A percentile compares a stretch with the other conserved stretches of the same genome.
Evolutionary conservation across 768 basidiomycete genomes (phyloP).

Genomic region (Podaxis sp.): DNA sequence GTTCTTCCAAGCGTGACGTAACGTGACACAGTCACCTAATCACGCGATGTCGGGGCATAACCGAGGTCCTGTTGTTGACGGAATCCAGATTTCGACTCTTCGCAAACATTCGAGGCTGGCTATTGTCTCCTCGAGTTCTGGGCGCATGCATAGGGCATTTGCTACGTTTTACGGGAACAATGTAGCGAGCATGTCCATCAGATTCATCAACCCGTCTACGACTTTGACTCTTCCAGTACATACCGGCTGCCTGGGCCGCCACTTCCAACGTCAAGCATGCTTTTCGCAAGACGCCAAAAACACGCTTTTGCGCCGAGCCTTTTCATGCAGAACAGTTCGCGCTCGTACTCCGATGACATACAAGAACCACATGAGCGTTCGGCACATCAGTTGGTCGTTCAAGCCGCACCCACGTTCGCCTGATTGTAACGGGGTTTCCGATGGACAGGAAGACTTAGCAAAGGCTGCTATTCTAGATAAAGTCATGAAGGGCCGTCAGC

Average conservation of each 20-base stretch:
- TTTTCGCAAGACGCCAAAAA: not conserved
- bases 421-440: conserved; percentile 32
- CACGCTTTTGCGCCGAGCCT: conserved; percentile 6
- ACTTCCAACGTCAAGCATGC: not conserved
- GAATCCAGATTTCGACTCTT: conserved; percentile 7
- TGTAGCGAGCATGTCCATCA: conserved; percentile 33
- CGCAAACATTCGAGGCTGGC: conserved; percentile 14
- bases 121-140: conserved; percentile 24
- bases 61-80: not conserved
- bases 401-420: conserved; percentile 29
- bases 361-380: conserved; percentile 11
- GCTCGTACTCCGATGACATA: not conserved
- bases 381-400: conserved; percentile 35
- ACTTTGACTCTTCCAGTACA: conserved; percentile 3
- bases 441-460: conserved; percentile 65
- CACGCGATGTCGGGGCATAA: conserved; percentile 1
- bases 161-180: conserved; percentile 32
- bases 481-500: conserved; percentile 84
- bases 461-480: conserved; percentile 79
- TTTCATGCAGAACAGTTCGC: not conserved
- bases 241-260: conserved; percentile 1
- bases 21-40: conserved; percentile 15
- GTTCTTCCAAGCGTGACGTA: conserved; percentile 4
- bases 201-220: conserved; percentile 10
- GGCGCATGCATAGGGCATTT: conserved; percentile 46